Evolutionary conservation across 108 stramenopile genomes (phyloP).

Genomic region (Epithemia pelagica): DNA sequence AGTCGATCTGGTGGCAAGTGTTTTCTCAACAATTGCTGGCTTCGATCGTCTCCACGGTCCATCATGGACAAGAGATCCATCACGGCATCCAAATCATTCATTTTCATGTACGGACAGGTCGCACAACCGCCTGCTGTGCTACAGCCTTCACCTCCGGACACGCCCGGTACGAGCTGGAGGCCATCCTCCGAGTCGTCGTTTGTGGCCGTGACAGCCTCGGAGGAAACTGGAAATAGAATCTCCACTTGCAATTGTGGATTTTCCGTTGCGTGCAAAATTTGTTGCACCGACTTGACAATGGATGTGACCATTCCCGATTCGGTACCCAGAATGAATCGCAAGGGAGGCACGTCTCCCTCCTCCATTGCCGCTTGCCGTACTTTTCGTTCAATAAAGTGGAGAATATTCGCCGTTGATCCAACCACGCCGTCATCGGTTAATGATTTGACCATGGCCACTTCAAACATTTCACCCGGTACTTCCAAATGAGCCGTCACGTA

Average conservation of each 20-base stretch:
- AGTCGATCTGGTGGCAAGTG: constrained; percentile 71
- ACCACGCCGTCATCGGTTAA: constrained; percentile 77
- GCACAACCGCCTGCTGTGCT: constrained; percentile 94
- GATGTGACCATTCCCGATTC: constrained; percentile 94
- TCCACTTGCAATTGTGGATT: constrained; percentile 61
- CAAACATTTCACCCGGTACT: constrained; percentile 97
- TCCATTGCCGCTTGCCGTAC: constrained; percentile 49
- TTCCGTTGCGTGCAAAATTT: constrained; percentile 45
- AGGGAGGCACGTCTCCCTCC: constrained; percentile 12
- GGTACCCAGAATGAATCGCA: constrained; percentile 86
- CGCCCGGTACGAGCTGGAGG: constrained; percentile 83
- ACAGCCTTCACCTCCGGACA: constrained; percentile 90
- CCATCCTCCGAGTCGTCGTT: constrained; percentile 14
- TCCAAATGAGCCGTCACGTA: constrained; percentile 93
- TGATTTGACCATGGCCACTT: constrained; percentile 84
- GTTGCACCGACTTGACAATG: constrained; percentile 84
- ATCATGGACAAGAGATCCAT: constrained; percentile 69
- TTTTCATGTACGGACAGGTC: constrained; percentile 97
- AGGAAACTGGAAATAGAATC: constrained; percentile 94
- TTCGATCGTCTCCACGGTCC: constrained; percentile 21
- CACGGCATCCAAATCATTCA: constrained; percentile 91
- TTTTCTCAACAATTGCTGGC: constrained; percentile 35
- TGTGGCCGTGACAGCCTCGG: constrained; percentile 75
- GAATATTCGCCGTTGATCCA: constrained; percentile 88
- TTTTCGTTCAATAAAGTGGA: constrained; percentile 86